Conservation (phyloP, 2,329 filamentous ascomycete genomes). For the Pezicula rhizophila region DNA sequence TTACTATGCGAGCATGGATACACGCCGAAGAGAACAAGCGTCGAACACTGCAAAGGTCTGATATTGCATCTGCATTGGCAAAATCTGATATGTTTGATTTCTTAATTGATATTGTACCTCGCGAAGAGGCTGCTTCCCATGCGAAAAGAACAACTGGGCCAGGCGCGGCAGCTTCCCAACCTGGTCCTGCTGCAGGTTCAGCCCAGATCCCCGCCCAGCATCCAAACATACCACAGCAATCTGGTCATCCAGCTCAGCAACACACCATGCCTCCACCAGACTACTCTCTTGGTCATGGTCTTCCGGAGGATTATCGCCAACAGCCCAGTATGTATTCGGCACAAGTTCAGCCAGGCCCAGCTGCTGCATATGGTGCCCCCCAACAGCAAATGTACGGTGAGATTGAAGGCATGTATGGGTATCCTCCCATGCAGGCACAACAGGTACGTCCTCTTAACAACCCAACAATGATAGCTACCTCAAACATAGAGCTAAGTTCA, state of each 20-base stretch:
- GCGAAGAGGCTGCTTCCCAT: constrained; percentile 84
- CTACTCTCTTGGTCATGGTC: constrained; percentile 57
- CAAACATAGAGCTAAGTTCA: constrained; percentile 2
- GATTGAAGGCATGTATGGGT: constrained; percentile 80
- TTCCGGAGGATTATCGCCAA: constrained; percentile 74
- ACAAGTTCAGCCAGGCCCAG: constrained; percentile 68
- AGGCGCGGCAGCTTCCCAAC: constrained; percentile 35
- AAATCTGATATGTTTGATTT: constrained; percentile 99
- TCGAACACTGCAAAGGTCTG: constrained; percentile 86
- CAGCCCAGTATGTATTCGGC: constrained; percentile 76
- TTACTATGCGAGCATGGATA: constrained; percentile 99
- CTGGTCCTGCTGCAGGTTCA: constrained; percentile 42
- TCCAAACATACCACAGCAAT: constrained; percentile 37
- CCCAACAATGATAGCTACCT: neutral
- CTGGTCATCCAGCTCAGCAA: constrained; percentile 48
- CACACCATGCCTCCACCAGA: constrained; percentile 55
- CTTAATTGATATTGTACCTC: constrained; percentile 94
- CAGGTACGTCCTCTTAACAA: constrained; percentile 51
- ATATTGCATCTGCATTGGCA: constrained; percentile 90
- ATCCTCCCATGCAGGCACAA: constrained; percentile 73
- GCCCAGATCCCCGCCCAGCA: constrained; percentile 47
- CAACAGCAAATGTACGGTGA: constrained; percentile 72
- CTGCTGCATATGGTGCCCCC: constrained; percentile 69
- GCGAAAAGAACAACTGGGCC: constrained; percentile 62
- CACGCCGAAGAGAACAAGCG: constrained; percentile 99